Evolutionary conservation across 2,329 filamentous ascomycete species (phyloP).

Genomic region (Westerdykella ornata): DNA sequence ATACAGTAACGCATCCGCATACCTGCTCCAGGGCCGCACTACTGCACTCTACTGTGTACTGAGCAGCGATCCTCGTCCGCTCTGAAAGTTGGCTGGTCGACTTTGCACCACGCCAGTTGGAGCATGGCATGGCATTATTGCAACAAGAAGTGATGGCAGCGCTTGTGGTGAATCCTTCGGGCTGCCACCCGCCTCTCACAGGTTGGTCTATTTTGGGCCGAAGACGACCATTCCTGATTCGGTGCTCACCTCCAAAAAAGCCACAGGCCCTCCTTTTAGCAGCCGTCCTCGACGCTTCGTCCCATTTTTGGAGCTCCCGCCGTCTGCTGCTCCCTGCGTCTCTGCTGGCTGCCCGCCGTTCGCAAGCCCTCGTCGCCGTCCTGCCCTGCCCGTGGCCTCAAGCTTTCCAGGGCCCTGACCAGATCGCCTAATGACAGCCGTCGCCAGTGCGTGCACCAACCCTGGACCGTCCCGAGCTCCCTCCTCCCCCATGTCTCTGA

Average conservation of each 20-base stretch:
- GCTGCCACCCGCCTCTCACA: neutral
- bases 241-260: constrained; percentile 13
- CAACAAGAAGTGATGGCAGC: neutral
- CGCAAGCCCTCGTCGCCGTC: neutral
- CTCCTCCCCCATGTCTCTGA: neutral
- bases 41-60: neutral
- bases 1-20: neutral
- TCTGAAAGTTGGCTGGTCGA: neutral
- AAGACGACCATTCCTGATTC: constrained; percentile 5
- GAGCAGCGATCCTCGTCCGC: neutral
- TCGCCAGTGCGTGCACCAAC: constrained; percentile 10
- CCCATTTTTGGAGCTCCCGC: constrained; percentile 29
- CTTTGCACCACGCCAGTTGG: neutral
- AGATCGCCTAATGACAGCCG: constrained; percentile 7
- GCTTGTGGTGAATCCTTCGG: neutral
- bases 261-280: no score
- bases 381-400: constrained; percentile 29
- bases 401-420: constrained; percentile 15
- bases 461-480: constrained; percentile 2
- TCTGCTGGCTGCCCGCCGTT: constrained; percentile 19
- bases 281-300: no score
- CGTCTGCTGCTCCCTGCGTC: constrained; percentile 22
- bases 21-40: no score
- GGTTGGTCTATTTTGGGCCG: constrained; percentile 3
- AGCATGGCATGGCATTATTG: neutral